A percentile compares a stretch with the other conserved stretches of the same genome.
Conservation (phyloP, 345 rosid genomes). For the Odontarrhena argentea region DNA sequence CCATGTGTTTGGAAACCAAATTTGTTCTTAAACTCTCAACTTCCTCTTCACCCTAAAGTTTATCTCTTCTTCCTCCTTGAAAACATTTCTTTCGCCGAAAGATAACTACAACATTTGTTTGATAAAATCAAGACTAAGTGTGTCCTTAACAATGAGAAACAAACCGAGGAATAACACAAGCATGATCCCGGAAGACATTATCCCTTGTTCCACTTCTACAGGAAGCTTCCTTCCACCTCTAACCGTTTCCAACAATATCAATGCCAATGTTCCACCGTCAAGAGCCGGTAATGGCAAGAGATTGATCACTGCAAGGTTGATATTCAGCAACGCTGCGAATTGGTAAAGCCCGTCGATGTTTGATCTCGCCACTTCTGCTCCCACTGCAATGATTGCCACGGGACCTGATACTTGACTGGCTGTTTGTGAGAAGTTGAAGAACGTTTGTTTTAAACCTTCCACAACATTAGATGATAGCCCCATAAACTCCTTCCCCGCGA, state of each 20-base stretch:
- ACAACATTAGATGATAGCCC: conserved; percentile 70
- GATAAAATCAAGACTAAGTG: conserved; percentile 84
- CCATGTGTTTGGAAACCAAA: conserved; percentile 15
- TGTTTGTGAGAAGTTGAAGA: conserved; percentile 78
- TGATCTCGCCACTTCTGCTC: conserved; percentile 98
- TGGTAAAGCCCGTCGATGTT: conserved; percentile 85
- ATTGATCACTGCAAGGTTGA: conserved; percentile 87
- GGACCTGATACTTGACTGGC: conserved; percentile 95
- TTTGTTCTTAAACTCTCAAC: conserved; percentile 25
- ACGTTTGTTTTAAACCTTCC: conserved; percentile 81
- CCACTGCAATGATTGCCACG: conserved; percentile 93
- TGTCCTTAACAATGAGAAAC: conserved; percentile 85
- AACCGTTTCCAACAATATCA: conserved; percentile 81
- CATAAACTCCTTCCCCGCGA: conserved; percentile 71
- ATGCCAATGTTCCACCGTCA: conserved; percentile 91
- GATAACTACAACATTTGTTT: conserved; percentile 66
- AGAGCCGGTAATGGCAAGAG: conserved; percentile 92
- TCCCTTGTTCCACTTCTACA: conserved; percentile 81
- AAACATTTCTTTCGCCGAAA: conserved; percentile 14
- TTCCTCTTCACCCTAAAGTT: conserved; percentile 29
- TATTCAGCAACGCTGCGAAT: conserved; percentile 82
- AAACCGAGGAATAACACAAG: conserved; percentile 77
- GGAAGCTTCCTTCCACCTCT: conserved; percentile 94
- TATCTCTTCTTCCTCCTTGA: conserved; percentile 6
- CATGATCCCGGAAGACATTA: conserved; percentile 88